Percentiles rank a stretch among this genome's conserved stretches.
Evolutionary conservation across 2,329 filamentous ascomycete species (phyloP).

Genomic region (Ophiocordyceps robertsii): DNA sequence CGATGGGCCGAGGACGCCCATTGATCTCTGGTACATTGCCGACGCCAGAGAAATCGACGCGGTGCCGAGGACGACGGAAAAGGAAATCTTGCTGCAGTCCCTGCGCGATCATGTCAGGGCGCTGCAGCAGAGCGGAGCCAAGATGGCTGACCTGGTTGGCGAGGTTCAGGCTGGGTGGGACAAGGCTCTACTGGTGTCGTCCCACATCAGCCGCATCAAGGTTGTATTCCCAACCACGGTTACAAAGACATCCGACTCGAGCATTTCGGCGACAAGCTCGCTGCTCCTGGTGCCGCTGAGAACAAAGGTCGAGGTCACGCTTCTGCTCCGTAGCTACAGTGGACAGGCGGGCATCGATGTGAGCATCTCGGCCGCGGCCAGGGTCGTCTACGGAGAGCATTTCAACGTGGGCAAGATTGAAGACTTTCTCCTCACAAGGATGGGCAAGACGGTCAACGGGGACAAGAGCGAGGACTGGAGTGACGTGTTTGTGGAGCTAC

Average conservation of each 20-base stretch:
- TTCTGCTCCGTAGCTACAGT: constrained; percentile 38
- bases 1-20: constrained; percentile 33
- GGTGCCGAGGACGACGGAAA: constrained; percentile 46
- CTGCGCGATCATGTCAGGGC: constrained; percentile 55
- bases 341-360: constrained; percentile 39
- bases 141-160: constrained; percentile 41
- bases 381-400: constrained; percentile 62
- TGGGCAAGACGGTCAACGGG: constrained; percentile 26
- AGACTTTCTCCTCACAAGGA: constrained; percentile 50
- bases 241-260: constrained; percentile 49
- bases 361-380: constrained; percentile 37
- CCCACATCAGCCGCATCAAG: constrained; percentile 48
- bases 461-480: constrained; percentile 33
- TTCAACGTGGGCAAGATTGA: constrained; percentile 64
- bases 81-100: constrained; percentile 62
- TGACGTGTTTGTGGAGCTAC: constrained; percentile 40
- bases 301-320: constrained; percentile 53
- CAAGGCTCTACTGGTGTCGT: constrained; percentile 42
- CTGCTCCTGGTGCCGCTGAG: constrained; percentile 50
- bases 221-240: constrained; percentile 52
- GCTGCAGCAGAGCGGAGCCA: constrained; percentile 43
- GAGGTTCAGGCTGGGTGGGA: constrained; percentile 54
- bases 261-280: constrained; percentile 45
- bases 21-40: constrained; percentile 60
- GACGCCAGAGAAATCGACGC: constrained; percentile 39